Conservation (phyloP, 495 filamentous ascomycete species). For the Tuber microsphaerosporum region DNA sequence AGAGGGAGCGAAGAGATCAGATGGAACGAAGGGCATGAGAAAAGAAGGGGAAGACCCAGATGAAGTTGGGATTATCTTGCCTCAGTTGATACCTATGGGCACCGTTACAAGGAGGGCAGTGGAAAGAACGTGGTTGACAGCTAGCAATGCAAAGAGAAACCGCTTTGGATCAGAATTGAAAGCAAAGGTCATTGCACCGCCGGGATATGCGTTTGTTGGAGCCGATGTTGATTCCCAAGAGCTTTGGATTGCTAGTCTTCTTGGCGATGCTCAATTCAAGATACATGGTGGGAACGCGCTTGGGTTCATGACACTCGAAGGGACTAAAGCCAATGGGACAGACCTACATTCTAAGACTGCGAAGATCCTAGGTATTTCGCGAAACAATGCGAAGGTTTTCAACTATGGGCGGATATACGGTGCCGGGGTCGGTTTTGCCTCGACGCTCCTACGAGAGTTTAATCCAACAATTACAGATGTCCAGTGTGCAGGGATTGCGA, state of each 20-base stretch:
- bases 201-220: slow-evolving; percentile 86
- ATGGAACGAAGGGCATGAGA: slow-evolving; percentile 10
- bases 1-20: background rate
- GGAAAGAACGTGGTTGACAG: slow-evolving; percentile 97
- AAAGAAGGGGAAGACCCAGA: background rate
- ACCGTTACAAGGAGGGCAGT: slow-evolving; percentile 95
- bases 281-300: slow-evolving; percentile 93
- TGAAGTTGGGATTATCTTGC: slow-evolving; percentile 73
- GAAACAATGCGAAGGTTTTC: slow-evolving; percentile 94
- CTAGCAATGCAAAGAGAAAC: slow-evolving; percentile 90
- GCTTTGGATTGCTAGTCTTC: slow-evolving; percentile 93
- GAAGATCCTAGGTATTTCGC: slow-evolving; percentile 79
- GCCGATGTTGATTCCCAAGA: slow-evolving; percentile 99
- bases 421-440: slow-evolving; percentile 86
- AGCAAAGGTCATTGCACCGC: slow-evolving; percentile 88
- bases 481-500: slow-evolving; percentile 66
- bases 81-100: slow-evolving; percentile 96
- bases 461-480: slow-evolving; percentile 73
- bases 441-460: slow-evolving; percentile 82
- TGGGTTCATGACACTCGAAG: slow-evolving; percentile 98
- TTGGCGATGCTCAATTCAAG: slow-evolving; percentile 89
- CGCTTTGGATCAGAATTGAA: slow-evolving; percentile 96
- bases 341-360: slow-evolving; percentile 94
- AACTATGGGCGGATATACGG: slow-evolving; percentile 99
- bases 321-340: slow-evolving; percentile 85